Conservation (phyloP, 192 early-diverging fungal genomes). For the Globomyces pollinis-pini region DNA sequence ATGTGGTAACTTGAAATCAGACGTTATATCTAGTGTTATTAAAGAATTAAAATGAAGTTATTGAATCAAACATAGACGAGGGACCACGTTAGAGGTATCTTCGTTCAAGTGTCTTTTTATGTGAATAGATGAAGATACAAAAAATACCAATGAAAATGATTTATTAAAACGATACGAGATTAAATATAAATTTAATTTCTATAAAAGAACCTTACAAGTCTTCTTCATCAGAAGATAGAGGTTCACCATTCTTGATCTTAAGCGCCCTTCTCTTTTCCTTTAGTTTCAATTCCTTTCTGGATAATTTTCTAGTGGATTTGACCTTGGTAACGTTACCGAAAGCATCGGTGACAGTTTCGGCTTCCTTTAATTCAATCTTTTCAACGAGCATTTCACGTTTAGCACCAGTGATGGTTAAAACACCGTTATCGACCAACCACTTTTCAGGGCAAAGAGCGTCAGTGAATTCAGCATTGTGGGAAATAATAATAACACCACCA, state of each 20-base stretch:
- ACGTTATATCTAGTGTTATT: too few relatives aligned
- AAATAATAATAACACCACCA: slow-evolving; percentile 77
- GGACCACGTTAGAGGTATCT: too few relatives aligned
- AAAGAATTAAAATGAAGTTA: too few relatives aligned
- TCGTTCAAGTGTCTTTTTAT: too few relatives aligned
- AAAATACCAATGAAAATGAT: too few relatives aligned
- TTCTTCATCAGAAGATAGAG: slow-evolving; percentile 29
- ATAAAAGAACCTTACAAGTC: slow-evolving; percentile 1
- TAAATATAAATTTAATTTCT: too few relatives aligned
- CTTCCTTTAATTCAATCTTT: slow-evolving; percentile 40
- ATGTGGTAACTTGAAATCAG: too few relatives aligned
- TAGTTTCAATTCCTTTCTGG: slow-evolving; percentile 37
- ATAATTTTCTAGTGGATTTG: slow-evolving; percentile 55
- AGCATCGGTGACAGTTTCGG: slow-evolving; percentile 50
- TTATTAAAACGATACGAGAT: too few relatives aligned
- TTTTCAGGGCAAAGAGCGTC: slow-evolving; percentile 62
- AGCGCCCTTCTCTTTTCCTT: slow-evolving; percentile 36
- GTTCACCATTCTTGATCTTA: slow-evolving; percentile 30
- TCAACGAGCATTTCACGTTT: slow-evolving; percentile 20
- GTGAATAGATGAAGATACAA: too few relatives aligned
- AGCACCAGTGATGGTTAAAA: slow-evolving; percentile 36
- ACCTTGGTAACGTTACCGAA: slow-evolving; percentile 70
- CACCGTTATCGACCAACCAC: slow-evolving; percentile 67
- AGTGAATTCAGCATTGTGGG: slow-evolving; percentile 78
- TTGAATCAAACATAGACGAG: too few relatives aligned